Percentiles rank a stretch among this genome's conserved stretches.
Evolutionary conservation across 257 asterid species (phyloP).

Genomic region (Verbena officinalis): DNA sequence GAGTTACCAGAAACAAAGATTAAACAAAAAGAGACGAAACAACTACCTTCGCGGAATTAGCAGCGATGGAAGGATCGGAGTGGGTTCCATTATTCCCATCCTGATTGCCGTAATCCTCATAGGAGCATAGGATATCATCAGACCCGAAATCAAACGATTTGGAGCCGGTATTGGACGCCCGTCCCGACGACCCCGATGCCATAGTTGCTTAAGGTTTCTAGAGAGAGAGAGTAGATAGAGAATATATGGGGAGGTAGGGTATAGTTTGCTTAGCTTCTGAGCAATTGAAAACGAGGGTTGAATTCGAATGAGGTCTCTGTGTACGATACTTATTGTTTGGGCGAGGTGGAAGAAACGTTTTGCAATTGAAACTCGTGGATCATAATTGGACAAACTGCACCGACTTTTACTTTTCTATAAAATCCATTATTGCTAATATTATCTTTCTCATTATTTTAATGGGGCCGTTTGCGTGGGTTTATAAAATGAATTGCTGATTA

Average conservation of each 20-base stretch:
- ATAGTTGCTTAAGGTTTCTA: conserved; percentile 36
- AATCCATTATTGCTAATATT: too few species aligned
- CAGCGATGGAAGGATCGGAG: conserved; percentile 53
- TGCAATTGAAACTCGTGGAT: background rate
- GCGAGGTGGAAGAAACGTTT: background rate
- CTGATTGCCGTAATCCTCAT: conserved; percentile 69
- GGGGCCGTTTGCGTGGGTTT: too few species aligned
- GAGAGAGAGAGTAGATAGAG: background rate
- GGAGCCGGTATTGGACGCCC: conserved; percentile 50
- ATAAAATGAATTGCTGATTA: too few species aligned
- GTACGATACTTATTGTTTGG: background rate
- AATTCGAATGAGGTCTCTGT: background rate
- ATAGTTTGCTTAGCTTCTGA: background rate
- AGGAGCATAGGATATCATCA: conserved; percentile 83
- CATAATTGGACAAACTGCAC: background rate
- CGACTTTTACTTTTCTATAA: background rate
- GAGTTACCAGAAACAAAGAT: background rate
- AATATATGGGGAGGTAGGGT: background rate
- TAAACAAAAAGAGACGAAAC: background rate
- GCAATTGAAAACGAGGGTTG: background rate
- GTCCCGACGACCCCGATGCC: conserved; percentile 85
- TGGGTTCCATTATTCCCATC: conserved; percentile 64
- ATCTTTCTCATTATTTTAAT: too few species aligned
- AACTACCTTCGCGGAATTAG: conserved; percentile 45
- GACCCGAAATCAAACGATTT: conserved; percentile 77